phyloP scores from a whole-genome alignment of 2,329 filamentous ascomycete genomes.

The Colletotrichum noveboracense region DNA sequence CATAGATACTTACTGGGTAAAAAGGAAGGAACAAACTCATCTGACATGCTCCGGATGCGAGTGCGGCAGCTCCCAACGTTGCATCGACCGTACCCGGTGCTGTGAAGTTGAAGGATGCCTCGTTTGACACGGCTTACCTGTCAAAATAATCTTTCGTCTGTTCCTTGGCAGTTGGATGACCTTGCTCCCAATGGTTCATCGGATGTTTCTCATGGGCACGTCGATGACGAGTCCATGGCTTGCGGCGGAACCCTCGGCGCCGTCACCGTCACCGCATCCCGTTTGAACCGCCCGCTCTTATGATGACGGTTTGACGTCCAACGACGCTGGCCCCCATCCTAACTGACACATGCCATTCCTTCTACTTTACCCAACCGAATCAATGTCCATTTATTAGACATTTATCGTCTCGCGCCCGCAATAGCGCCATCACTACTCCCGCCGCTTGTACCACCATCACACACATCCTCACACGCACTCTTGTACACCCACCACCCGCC shows the following conservation, averaged over 20 bases:
- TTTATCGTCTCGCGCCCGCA: neutral
- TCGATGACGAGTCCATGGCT: conserved; percentile 15
- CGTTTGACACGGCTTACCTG: neutral
- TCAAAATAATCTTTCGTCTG: neutral
- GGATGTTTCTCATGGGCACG: neutral
- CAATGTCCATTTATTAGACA: neutral
- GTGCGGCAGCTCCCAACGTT: neutral
- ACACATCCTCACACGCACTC: neutral
- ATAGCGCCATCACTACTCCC: neutral
- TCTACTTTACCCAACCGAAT: neutral
- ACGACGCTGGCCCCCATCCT: neutral
- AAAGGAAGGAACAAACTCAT: neutral
- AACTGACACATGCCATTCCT: neutral
- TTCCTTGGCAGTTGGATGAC: neutral
- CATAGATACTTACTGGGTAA: neutral
- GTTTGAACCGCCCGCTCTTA: neutral
- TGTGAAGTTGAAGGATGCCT: neutral
- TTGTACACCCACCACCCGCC: neutral
- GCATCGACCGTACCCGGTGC: neutral
- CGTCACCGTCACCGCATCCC: neutral
- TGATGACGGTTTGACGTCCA: neutral
- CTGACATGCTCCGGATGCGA: neutral
- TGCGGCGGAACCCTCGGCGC: neutral
- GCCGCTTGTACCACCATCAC: neutral
- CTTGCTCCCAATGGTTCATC: neutral